Base-by-base conservation (phyloP, 2,329 filamentous ascomycete species). In the Venturia effusa region DNA sequence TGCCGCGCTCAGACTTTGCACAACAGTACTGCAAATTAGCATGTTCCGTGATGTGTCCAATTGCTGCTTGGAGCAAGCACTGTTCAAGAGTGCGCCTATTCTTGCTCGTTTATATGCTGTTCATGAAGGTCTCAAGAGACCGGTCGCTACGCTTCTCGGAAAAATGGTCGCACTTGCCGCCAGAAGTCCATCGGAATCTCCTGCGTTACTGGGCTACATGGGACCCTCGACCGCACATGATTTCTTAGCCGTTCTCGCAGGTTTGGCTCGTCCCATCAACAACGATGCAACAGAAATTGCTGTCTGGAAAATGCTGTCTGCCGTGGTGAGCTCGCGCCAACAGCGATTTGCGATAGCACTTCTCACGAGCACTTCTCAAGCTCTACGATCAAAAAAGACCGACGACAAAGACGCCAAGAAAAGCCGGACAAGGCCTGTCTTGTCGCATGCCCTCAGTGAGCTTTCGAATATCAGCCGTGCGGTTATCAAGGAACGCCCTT, bases 261-360 rank as follows among this genome's bases (percentile, higher is more conserved):
- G 85, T 66, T 80, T 97, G 32, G 90, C 93, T 68, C 86, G 85
- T 68, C 91, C 92, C 3, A 83, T 94, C 64, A 80, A 83, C 62
- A 81, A 91, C 68, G 76, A 82, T 1, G 74, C 80, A 6, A 84
- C 91, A 63, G 84, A 88, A 48, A 83, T 84, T 51, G 80, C 81
- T 8, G 88, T 91, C 24, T 99, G 93, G 94, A 85, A 84, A 64
- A 87, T 99, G 70, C 85, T 97, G 62, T 89, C 92, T 2, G 87
- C 88, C 3, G 88, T 97, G 59, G 84, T 99, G 66, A 88, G 89
- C 68, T 92, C 91, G 72, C 87, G 91, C 67, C 94, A 99, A 73
- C 92, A 96, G 71, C 97, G 93, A 90, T 90, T 99, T 78, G 90
- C 93, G 0, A 90, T 96, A 66, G 96, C 92, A 71, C 81, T 99